Percentiles rank a stretch among this genome's conserved stretches.
Evolutionary conservation across 2,329 filamentous ascomycete genomes (phyloP).

Genomic region (Cladosporium sp.): DNA sequence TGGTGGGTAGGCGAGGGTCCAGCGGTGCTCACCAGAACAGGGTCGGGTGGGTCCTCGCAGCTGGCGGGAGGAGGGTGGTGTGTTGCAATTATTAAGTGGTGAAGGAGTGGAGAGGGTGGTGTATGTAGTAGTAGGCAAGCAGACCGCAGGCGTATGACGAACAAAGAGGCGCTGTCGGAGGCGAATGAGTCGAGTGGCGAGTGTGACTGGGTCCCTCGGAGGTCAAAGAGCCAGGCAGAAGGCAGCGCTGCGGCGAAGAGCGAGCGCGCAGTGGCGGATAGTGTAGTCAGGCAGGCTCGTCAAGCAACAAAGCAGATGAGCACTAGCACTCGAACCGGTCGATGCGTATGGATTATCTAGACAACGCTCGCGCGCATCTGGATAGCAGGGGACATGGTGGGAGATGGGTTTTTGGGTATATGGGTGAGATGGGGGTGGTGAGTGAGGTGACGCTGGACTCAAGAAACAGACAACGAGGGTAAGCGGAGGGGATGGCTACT

Average conservation of each 20-base stretch:
- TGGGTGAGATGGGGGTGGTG: neutral
- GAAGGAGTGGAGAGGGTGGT: slow-evolving; percentile 20
- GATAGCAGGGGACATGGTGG: neutral
- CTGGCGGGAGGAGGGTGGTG: slow-evolving; percentile 12
- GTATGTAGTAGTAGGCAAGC: slow-evolving; percentile 3
- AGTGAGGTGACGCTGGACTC: slow-evolving; percentile 5
- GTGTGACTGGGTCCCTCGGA: slow-evolving; percentile 9
- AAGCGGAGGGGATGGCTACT: slow-evolving; percentile 1
- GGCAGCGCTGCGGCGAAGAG: slow-evolving; percentile 16
- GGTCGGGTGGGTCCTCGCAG: slow-evolving; percentile 22
- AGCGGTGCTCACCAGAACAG: slow-evolving; percentile 22
- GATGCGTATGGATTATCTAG: slow-evolving; percentile 5
- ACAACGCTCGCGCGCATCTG: slow-evolving; percentile 8
- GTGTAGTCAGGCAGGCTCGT: neutral
- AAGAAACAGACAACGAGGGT: neutral
- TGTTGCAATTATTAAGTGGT: slow-evolving; percentile 6
- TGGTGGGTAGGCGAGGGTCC: slow-evolving; percentile 18
- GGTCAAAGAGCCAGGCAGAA: slow-evolving; percentile 22
- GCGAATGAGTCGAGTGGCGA: slow-evolving; percentile 21
- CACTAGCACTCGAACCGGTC: neutral
- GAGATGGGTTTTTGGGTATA: neutral
- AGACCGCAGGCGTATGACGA: slow-evolving; percentile 7
- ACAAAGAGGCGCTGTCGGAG: slow-evolving; percentile 17
- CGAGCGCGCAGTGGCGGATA: slow-evolving; percentile 10
- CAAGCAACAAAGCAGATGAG: slow-evolving; percentile 10